phyloP scores from a whole-genome alignment of 129 eudicot species.

The Arctium minus region DNA sequence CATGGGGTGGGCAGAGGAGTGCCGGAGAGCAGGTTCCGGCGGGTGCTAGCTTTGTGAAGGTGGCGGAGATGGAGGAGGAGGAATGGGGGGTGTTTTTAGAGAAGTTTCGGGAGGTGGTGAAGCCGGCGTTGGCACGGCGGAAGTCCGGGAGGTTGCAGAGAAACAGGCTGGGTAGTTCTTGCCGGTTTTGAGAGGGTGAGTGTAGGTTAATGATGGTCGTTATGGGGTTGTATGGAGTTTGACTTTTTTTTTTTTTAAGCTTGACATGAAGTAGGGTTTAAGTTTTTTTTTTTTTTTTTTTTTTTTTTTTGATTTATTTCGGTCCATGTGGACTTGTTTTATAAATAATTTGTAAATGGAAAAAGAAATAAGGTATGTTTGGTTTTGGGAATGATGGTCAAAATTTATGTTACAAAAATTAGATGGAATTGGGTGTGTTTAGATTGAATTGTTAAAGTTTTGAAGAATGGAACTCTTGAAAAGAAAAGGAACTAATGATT shows the following conservation, averaged over 20 bases:
- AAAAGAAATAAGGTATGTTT: conserved; percentile 15
- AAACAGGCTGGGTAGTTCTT: conserved; percentile 94
- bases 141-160: conserved; percentile 61
- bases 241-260: conserved; percentile 34
- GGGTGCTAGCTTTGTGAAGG: conserved; percentile 68
- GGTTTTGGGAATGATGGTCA: background rate
- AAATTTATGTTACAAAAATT: background rate
- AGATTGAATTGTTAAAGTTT: background rate
- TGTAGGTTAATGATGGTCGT: conserved; percentile 17
- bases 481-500: too few relatives aligned
- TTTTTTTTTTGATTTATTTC: conserved; percentile 15
- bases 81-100: conserved; percentile 82
- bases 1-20: conserved; percentile 78
- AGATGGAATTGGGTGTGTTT: background rate
- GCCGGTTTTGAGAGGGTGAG: conserved; percentile 76
- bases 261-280: conserved; percentile 14
- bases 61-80: conserved; percentile 79
- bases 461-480: background rate
- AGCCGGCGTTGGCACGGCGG: conserved; percentile 54
- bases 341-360: conserved; percentile 69
- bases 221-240: conserved; percentile 19
- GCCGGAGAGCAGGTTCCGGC: conserved; percentile 86
- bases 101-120: conserved; percentile 63
- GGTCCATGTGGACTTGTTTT: conserved; percentile 51
- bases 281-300: conserved; percentile 8